Conservation (phyloP, 139 green algal genomes). For the Chlorella sp. region DNA sequence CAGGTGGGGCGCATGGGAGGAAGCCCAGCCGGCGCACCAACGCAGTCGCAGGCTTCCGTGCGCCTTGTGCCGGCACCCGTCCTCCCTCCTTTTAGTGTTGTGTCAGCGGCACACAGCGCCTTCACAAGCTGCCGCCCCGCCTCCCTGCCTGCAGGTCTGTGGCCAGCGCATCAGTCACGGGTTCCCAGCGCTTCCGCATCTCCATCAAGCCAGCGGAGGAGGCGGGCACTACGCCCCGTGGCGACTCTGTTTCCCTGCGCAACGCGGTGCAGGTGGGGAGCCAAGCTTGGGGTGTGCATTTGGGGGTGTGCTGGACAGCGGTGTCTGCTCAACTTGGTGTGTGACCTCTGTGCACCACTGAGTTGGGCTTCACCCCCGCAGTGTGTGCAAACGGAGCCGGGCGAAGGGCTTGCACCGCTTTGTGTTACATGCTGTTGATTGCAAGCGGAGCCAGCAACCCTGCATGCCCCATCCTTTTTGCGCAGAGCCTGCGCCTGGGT, state of each 20-base stretch:
- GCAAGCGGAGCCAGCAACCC: not conserved
- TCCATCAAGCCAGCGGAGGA: constrained; percentile 24
- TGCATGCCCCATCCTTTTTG: not conserved
- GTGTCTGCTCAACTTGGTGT: not conserved
- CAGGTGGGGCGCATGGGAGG: not conserved
- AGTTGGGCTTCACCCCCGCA: too few species aligned
- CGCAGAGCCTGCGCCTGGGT: constrained; percentile 28
- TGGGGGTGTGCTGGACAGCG: not conserved
- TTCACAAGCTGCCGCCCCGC: too few species aligned
- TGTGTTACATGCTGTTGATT: not conserved
- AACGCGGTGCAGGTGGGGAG: constrained; percentile 12
- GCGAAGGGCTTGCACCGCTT: too few species aligned
- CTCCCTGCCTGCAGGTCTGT: constrained; percentile 8
- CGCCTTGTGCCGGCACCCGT: too few species aligned
- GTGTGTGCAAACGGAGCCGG: too few species aligned
- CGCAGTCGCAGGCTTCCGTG: too few species aligned
- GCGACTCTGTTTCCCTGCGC: not conserved
- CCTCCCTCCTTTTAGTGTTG: too few species aligned
- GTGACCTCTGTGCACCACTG: not conserved
- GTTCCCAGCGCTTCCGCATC: constrained; percentile 33
- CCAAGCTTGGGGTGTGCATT: not conserved
- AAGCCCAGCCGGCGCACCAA: too few species aligned
- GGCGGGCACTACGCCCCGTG: not conserved
- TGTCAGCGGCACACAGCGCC: too few species aligned
- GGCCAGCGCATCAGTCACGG: not conserved